Percentiles rank a stretch among this genome's conserved stretches.
These are phyloP conservation scores for Lactarius evosmus DNA, from an alignment of 768 basidiomycete genomes.

Conservation along the genomic window DNA sequence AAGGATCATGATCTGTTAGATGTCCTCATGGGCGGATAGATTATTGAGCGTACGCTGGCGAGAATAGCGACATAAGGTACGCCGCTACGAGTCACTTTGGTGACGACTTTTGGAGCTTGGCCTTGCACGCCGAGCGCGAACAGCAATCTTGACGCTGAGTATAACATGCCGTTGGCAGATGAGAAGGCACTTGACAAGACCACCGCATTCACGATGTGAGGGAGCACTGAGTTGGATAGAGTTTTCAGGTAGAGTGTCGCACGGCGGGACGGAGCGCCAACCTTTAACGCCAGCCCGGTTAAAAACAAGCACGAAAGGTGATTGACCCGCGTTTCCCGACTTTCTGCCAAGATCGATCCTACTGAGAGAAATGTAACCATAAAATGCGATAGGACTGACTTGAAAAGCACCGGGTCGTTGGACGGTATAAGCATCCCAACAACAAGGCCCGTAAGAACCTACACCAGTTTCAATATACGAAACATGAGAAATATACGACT, in stretches of 20 bases:
- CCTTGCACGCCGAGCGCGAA: conserved; percentile 24
- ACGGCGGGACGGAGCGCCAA: neutral
- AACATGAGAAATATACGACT: neutral
- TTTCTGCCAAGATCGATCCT: conserved; percentile 12
- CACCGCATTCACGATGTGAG: conserved; percentile 27
- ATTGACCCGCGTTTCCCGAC: conserved; percentile 25
- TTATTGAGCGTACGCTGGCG: conserved; percentile 9
- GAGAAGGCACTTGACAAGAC: conserved; percentile 26
- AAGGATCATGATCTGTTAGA: neutral
- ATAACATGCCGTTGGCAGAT: conserved; percentile 28
- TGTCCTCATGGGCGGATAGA: too few relatives aligned
- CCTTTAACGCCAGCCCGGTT: conserved; percentile 26
- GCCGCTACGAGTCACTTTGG: conserved; percentile 14
- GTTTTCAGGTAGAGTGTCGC: neutral
- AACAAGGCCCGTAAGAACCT: conserved; percentile 26
- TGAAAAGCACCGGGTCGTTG: conserved; percentile 26
- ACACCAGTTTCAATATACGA: neutral
- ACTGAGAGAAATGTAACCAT: neutral
- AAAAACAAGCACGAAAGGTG: conserved; percentile 27
- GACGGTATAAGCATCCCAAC: conserved; percentile 28
- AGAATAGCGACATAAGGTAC: conserved; percentile 25
- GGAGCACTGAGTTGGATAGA: conserved; percentile 15
- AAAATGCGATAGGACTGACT: conserved; percentile 10
- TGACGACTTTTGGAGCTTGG: conserved; percentile 25
- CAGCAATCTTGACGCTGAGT: conserved; percentile 25